Evolutionary conservation across 2,329 filamentous ascomycete genomes (phyloP).

Genomic region (Malbranchea zuffiana): DNA sequence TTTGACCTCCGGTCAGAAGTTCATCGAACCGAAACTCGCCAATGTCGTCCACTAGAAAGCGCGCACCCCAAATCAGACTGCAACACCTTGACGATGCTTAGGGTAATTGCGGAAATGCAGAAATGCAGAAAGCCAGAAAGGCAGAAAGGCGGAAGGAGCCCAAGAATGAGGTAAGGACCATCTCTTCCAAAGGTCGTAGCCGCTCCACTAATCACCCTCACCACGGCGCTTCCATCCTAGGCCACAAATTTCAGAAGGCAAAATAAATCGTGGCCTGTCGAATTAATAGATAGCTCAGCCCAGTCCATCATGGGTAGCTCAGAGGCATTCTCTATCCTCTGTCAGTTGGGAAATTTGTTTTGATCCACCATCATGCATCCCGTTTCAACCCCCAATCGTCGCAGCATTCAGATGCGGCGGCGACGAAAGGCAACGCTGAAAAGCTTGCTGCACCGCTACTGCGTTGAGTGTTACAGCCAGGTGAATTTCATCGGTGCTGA

Average conservation of each 20-base stretch:
- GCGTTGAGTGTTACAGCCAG: slow-evolving; percentile 3
- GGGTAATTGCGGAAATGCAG: no score
- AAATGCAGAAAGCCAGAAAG: no score
- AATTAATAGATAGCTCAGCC: neutral
- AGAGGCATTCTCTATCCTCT: neutral
- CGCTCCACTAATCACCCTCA: no score
- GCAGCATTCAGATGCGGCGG: slow-evolving; percentile 2
- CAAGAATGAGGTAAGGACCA: no score
- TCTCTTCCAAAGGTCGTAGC: no score
- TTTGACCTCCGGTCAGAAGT: no score
- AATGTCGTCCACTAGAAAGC: no score
- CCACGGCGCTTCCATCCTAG: no score
- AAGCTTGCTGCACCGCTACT: neutral
- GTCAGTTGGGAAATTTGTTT: neutral
- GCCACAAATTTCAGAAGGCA: slow-evolving; percentile 3
- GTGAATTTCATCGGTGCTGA: neutral
- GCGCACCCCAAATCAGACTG: no score
- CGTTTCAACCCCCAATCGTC: neutral
- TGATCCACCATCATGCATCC: slow-evolving; percentile 2
- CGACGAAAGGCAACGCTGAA: neutral
- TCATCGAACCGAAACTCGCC: no score
- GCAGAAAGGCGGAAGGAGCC: no score
- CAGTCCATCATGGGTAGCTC: slow-evolving; percentile 1
- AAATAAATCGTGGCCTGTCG: neutral
- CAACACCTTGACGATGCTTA: no score